These are phyloP conservation scores for Allantophomopsis lycopodina DNA, from an alignment of 2,329 filamentous ascomycete species.

Conservation along the genomic window DNA sequence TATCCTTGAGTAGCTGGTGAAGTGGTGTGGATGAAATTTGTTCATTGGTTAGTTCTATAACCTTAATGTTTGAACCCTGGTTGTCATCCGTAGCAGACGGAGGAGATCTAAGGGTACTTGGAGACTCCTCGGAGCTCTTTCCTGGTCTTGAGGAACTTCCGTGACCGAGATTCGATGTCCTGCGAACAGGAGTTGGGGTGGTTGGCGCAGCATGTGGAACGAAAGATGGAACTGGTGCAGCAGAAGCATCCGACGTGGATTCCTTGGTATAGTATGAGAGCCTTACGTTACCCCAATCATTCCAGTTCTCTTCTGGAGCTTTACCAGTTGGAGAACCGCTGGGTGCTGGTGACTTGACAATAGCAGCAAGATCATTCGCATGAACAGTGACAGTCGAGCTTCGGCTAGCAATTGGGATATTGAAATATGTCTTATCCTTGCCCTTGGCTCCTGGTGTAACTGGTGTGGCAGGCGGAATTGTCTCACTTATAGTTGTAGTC, in stretches of 20 bases:
- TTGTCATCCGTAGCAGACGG: conserved; percentile 12
- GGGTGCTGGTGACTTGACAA: conserved; percentile 39
- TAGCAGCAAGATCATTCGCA: conserved; percentile 70
- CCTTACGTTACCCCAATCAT: conserved; percentile 68
- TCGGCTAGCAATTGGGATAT: conserved; percentile 26
- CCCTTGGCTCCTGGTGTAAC: conserved; percentile 48
- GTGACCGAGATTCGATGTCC: conserved; percentile 18
- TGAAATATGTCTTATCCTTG: conserved; percentile 53
- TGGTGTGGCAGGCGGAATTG: conserved; percentile 35
- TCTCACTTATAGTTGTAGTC: conserved; percentile 36
- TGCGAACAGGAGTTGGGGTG: conserved; percentile 18
- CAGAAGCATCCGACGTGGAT: conserved; percentile 15
- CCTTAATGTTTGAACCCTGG: conserved; percentile 12
- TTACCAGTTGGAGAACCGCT: conserved; percentile 14
- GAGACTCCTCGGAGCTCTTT: conserved; percentile 18
- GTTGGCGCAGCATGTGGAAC: conserved; percentile 13
- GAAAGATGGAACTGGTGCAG: conserved; percentile 14
- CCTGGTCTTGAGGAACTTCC: conserved; percentile 15
- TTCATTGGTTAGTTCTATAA: conserved; percentile 35
- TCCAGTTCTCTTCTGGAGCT: conserved; percentile 39
- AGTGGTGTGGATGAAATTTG: conserved; percentile 36
- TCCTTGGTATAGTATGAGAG: conserved; percentile 57
- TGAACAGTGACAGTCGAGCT: conserved; percentile 41
- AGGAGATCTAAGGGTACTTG: conserved; percentile 14
- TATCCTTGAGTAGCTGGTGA: conserved; percentile 40